Evolutionary conservation across 192 early-diverging fungal genomes (phyloP).

Genomic region (Oehlia diaphana): DNA sequence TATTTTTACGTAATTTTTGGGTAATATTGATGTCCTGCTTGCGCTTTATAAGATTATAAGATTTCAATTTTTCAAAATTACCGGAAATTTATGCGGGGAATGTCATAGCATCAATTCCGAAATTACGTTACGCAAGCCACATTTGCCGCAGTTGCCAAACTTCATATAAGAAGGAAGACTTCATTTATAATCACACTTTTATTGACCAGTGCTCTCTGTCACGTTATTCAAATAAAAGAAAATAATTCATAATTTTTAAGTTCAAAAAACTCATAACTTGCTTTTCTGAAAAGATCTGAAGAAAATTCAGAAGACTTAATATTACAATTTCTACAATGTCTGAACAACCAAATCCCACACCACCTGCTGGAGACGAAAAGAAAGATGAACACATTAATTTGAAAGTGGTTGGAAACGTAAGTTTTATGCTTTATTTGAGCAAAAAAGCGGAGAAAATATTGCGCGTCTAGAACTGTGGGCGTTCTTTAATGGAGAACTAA

Average conservation of each 20-base stretch:
- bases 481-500: background rate
- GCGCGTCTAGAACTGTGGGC: background rate
- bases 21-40: too few relatives aligned
- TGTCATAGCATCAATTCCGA: too few relatives aligned
- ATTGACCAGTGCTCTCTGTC: too few relatives aligned
- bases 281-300: background rate
- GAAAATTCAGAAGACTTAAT: background rate
- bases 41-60: too few relatives aligned
- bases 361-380: background rate
- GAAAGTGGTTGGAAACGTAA: conserved; percentile 86
- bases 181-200: too few relatives aligned
- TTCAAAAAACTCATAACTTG: background rate
- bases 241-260: too few relatives aligned
- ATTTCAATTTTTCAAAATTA: too few relatives aligned
- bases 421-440: conserved; percentile 30
- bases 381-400: conserved; percentile 83
- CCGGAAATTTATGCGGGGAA: too few relatives aligned
- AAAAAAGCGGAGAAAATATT: background rate
- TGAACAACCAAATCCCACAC: background rate
- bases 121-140: too few relatives aligned
- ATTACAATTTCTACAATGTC: background rate
- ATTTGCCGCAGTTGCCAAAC: too few relatives aligned
- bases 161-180: too few relatives aligned
- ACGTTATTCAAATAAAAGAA: too few relatives aligned
- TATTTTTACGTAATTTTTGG: background rate